Conservation (phyloP, 1,139 yeast species). For the Debaryomyces udenii region DNA sequence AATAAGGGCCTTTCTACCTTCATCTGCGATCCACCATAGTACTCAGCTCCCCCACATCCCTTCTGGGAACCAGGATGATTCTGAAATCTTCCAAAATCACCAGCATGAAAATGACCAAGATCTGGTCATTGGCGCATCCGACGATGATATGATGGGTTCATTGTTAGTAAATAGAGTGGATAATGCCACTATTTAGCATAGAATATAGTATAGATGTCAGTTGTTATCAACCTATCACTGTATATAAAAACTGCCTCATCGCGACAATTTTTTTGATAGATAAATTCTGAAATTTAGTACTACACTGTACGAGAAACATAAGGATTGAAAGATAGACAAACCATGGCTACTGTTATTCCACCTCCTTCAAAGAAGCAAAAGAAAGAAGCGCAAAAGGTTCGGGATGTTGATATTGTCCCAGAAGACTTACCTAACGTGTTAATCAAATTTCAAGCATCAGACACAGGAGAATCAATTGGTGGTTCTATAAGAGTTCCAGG, state of each 20-base stretch:
- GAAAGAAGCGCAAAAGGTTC: slow-evolving; percentile 78
- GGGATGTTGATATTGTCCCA: slow-evolving; percentile 76
- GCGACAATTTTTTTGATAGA: slow-evolving; percentile 8
- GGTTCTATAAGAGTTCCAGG: slow-evolving; percentile 93
- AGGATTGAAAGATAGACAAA: slow-evolving; percentile 1
- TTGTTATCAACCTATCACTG: slow-evolving; percentile 1
- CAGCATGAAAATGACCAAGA: slow-evolving; percentile 4
- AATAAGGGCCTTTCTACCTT: slow-evolving; percentile 7
- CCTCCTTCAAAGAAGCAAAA: slow-evolving; percentile 92
- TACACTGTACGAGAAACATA: not conserved
- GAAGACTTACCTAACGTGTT: slow-evolving; percentile 83
- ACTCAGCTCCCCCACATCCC: not conserved
- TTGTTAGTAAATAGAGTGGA: slow-evolving; percentile 6
- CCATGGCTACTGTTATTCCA: slow-evolving; percentile 91
- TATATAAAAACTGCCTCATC: slow-evolving; percentile 9
- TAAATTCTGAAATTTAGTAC: not conserved
- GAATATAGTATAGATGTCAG: not conserved
- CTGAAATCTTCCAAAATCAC: too few species aligned
- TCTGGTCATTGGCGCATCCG: slow-evolving; percentile 18
- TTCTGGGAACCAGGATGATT: too few species aligned
- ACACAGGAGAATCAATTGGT: slow-evolving; percentile 87
- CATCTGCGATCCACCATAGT: not conserved
- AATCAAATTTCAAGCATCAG: slow-evolving; percentile 89
- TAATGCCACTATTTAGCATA: not conserved
- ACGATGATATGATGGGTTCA: slow-evolving; percentile 17